phyloP scores from a whole-genome alignment of 768 basidiomycete species.

The Tylopilus sp. region DNA sequence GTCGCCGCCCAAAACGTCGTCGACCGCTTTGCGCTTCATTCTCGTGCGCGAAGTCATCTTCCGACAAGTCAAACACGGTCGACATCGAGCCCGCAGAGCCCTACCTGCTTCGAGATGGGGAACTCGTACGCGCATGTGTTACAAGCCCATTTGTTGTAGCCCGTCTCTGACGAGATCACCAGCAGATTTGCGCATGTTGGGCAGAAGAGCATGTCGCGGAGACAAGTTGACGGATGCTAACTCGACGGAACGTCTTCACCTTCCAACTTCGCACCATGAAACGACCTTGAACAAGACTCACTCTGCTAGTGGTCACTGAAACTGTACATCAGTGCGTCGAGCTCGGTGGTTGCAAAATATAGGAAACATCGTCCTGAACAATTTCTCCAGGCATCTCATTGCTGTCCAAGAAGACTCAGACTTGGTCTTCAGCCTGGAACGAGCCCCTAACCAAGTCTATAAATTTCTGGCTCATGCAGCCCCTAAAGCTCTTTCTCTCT shows the following conservation, averaged over 20 bases:
- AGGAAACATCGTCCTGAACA: too few species aligned
- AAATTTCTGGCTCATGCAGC: neutral
- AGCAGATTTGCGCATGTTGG: slow-evolving; percentile 91
- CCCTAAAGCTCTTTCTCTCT: neutral
- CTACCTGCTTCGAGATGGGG: slow-evolving; percentile 26
- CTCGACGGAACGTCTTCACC: too few species aligned
- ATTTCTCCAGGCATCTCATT: too few species aligned
- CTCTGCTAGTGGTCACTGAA: too few species aligned
- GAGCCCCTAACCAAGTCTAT: neutral
- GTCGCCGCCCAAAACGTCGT: slow-evolving; percentile 94
- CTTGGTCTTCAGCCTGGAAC: neutral
- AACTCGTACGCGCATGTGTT: slow-evolving; percentile 96
- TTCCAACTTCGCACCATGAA: too few species aligned
- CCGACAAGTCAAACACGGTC: neutral
- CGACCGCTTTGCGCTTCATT: slow-evolving; percentile 85
- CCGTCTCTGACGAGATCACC: slow-evolving; percentile 70
- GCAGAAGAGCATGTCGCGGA: slow-evolving; percentile 71
- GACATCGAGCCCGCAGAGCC: neutral
- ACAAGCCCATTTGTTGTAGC: slow-evolving; percentile 91
- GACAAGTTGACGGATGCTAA: neutral
- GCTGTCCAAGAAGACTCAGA: too few species aligned
- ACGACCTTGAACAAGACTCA: too few species aligned
- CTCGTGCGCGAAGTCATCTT: slow-evolving; percentile 91
- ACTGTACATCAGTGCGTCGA: too few species aligned
- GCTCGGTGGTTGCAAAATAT: too few species aligned